Evolutionary conservation across 495 filamentous ascomycete species (phyloP), one percentile per base, ranked within the genome.

Genomic region (Penicillium egyptiacum): DNA sequence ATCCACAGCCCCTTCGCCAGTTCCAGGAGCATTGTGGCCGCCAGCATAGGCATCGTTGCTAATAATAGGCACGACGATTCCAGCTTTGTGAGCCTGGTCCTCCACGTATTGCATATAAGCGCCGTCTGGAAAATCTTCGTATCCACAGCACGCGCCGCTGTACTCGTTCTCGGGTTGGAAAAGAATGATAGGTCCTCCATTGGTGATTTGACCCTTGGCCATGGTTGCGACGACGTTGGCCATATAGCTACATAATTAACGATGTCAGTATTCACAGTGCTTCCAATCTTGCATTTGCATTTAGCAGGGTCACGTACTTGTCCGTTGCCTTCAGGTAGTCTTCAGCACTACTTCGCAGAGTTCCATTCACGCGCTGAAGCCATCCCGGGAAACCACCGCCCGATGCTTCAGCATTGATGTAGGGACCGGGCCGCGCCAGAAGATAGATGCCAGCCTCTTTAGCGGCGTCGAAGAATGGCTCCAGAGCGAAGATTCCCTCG

Each of bases 151-250:
- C n/a, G 66, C 74, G 7, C 70, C 63, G 1, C 79, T 80, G 64
- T 91, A 91, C 60, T 91, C 88, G 59, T 92, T 92, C 64, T 92
- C 90, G 0, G 88, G 87, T 72, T 94, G 90, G 40, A 87, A 77
- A 3, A 92, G 75, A 50, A 92, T 90, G 22, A 92, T 77, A 0
- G 88, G 88, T 1, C 90, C 89, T 7, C 87, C 89, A 57, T 91
- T 88, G 1, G 87, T 90, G 57, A 92, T 89, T 58, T 92, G 88
- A 4, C 82, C 84, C 30, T 84, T 81, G 9, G 89, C 87, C 61
- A 94, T 84, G 11, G 87, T 81, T 23, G 75, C 72, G 30, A 79
- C 81, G 57, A 89, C 77, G 30, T 82, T 62, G 19, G 69, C 46
- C 20, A 69, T 54, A 19, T 76, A 75, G 55, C 74, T 76, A n/a